Percentiles rank a stretch among this genome's conserved stretches.
These are phyloP conservation scores for Phytophthora melonis DNA, from an alignment of 352 stramenopile species.

Conservation along the genomic window DNA sequence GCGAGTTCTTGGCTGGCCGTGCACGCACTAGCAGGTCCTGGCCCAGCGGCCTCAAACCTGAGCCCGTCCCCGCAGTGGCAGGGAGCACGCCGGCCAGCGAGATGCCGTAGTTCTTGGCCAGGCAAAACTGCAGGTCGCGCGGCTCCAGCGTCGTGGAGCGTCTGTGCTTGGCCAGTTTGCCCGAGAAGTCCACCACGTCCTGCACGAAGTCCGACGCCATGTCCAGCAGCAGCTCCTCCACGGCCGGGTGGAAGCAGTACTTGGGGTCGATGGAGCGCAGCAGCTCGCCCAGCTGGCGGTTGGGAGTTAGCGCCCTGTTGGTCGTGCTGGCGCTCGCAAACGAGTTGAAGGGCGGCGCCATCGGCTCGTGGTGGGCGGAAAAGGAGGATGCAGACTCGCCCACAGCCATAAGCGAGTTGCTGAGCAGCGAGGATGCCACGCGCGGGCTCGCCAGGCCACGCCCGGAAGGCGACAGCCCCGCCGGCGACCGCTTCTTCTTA, in stretches of 20 bases:
- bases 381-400: not conserved
- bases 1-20: constrained; percentile 73
- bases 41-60: constrained; percentile 57
- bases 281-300: constrained; percentile 73
- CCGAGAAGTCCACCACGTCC: constrained; percentile 77
- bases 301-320: constrained; percentile 70
- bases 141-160: constrained; percentile 77
- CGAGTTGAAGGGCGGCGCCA: constrained; percentile 50
- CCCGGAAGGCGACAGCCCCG: constrained; percentile 15
- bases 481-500: constrained; percentile 32
- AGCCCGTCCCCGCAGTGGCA: constrained; percentile 7
- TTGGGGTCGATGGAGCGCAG: constrained; percentile 76
- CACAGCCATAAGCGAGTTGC: constrained; percentile 21
- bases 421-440: constrained; percentile 25
- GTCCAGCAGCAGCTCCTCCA: constrained; percentile 85
- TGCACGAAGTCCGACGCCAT: constrained; percentile 86
- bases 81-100: constrained; percentile 73
- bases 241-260: constrained; percentile 78
- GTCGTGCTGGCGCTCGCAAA: constrained; percentile 50
- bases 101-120: constrained; percentile 90
- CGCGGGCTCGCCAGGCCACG: constrained; percentile 11
- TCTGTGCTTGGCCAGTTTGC: constrained; percentile 76
- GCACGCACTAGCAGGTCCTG: constrained; percentile 67
- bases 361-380: constrained; percentile 28
- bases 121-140: constrained; percentile 82